Percentiles rank a stretch among this genome's conserved stretches.
Conservation (phyloP, 2,329 filamentous ascomycete species). For the Fusarium sp. region DNA sequence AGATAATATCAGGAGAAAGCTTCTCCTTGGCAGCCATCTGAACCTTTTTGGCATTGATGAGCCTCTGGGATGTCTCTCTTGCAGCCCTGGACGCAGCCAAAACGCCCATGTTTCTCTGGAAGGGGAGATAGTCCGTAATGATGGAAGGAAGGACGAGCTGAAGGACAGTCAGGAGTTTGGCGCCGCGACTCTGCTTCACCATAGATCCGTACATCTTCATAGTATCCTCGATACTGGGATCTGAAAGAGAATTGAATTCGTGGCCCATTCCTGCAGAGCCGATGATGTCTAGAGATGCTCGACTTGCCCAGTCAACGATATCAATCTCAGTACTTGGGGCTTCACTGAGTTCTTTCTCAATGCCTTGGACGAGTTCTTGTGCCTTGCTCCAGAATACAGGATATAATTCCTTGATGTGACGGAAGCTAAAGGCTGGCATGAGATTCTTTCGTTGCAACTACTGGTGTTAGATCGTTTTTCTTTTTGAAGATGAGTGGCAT, state of each 20-base stretch:
- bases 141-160: constrained; percentile 32
- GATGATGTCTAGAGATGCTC: constrained; percentile 53
- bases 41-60: constrained; percentile 52
- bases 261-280: constrained; percentile 52
- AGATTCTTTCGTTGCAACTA: constrained; percentile 39
- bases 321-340: neutral
- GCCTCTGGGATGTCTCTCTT: constrained; percentile 44
- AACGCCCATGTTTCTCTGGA: constrained; percentile 35
- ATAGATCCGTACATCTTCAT: constrained; percentile 46
- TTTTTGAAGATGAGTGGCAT: fast-evolving
- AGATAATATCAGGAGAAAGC: constrained; percentile 54
- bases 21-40: constrained; percentile 44
- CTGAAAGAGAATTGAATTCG: constrained; percentile 52
- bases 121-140: constrained; percentile 33
- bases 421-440: constrained; percentile 42
- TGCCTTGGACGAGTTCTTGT: constrained; percentile 17
- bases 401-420: constrained; percentile 36
- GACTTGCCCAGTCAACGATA: constrained; percentile 37
- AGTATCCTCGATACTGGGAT: constrained; percentile 50
- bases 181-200: constrained; percentile 48
- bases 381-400: constrained; percentile 35
- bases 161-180: constrained; percentile 21
- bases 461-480: neutral
- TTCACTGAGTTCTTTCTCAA: constrained; percentile 11
- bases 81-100: constrained; percentile 29